Conservation (phyloP, 805 yeast genomes). For the Lipomyces sp. region DNA sequence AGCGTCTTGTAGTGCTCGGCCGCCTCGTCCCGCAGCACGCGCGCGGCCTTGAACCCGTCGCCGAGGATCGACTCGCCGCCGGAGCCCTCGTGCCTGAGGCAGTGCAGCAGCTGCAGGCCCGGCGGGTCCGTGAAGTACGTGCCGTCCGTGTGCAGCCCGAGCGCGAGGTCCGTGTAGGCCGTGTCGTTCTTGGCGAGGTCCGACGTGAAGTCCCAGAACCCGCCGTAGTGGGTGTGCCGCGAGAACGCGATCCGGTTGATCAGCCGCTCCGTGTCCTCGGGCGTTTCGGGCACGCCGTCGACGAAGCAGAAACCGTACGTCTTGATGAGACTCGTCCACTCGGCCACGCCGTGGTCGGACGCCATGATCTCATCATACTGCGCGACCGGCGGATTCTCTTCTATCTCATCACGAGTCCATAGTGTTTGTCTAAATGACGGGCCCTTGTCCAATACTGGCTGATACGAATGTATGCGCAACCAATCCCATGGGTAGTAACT, state of each 20-base stretch:
- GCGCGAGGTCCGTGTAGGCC: conserved; percentile 66
- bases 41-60: conserved; percentile 63
- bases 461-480: conserved; percentile 52
- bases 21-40: conserved; percentile 44
- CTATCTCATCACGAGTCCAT: conserved; percentile 35
- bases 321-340: conserved; percentile 54
- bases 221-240: conserved; percentile 73
- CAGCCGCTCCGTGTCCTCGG: conserved; percentile 57
- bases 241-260: conserved; percentile 58
- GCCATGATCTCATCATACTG: conserved; percentile 50
- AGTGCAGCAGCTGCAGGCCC: conserved; percentile 65
- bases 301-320: conserved; percentile 60
- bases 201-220: conserved; percentile 74
- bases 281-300: conserved; percentile 56
- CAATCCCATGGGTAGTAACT: conserved; percentile 43
- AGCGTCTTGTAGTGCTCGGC: conserved; percentile 55
- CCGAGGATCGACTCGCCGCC: conserved; percentile 69
- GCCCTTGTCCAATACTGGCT: conserved; percentile 45
- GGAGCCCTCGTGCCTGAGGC: conserved; percentile 54
- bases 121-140: conserved; percentile 74
- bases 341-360: conserved; percentile 44
- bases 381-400: conserved; percentile 46
- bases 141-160: conserved; percentile 67
- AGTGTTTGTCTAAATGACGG: conserved; percentile 36
- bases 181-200: conserved; percentile 66